phyloP scores from a whole-genome alignment of 1,139 yeast genomes.

The Nakaseomyces delphensis region DNA sequence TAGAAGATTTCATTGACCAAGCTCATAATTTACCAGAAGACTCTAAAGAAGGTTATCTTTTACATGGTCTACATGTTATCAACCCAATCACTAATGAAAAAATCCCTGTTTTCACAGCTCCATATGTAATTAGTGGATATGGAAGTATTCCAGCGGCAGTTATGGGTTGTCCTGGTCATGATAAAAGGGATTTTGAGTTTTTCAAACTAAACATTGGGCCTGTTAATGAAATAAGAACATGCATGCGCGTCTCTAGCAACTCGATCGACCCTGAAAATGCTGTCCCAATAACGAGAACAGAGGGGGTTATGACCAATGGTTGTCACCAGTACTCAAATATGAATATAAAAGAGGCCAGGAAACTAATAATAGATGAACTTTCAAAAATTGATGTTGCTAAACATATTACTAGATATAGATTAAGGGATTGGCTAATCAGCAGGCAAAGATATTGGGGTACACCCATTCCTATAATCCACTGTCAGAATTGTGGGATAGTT shows the following conservation, averaged over 20 bases:
- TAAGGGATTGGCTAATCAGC: conserved; percentile 90
- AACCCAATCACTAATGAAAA: conserved; percentile 49
- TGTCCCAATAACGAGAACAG: conserved; percentile 42
- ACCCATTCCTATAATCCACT: conserved; percentile 89
- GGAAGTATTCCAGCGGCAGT: conserved; percentile 77
- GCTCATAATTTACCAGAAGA: conserved; percentile 37
- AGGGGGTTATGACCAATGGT: conserved; percentile 46
- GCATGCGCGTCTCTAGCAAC: conserved; percentile 20
- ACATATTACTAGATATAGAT: conserved; percentile 45
- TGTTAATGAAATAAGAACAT: not conserved
- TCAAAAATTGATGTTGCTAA: conserved; percentile 38
- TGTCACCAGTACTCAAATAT: conserved; percentile 49
- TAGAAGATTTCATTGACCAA: conserved; percentile 40
- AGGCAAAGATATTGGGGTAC: conserved; percentile 98
- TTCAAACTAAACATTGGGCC: conserved; percentile 51
- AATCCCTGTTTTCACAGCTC: conserved; percentile 80
- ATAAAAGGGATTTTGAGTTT: conserved; percentile 68
- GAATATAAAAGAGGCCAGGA: conserved; percentile 43
- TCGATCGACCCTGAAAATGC: conserved; percentile 14
- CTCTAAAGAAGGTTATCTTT: conserved; percentile 56
- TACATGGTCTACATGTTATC: conserved; percentile 41
- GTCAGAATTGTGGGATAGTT: conserved; percentile 75
- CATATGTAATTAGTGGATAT: conserved; percentile 74
- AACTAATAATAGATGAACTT: conserved; percentile 39
- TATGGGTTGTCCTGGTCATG: conserved; percentile 98